Base-by-base conservation (phyloP, 2,329 filamentous ascomycete genomes). In the Paraconiothyrium brasiliense region DNA sequence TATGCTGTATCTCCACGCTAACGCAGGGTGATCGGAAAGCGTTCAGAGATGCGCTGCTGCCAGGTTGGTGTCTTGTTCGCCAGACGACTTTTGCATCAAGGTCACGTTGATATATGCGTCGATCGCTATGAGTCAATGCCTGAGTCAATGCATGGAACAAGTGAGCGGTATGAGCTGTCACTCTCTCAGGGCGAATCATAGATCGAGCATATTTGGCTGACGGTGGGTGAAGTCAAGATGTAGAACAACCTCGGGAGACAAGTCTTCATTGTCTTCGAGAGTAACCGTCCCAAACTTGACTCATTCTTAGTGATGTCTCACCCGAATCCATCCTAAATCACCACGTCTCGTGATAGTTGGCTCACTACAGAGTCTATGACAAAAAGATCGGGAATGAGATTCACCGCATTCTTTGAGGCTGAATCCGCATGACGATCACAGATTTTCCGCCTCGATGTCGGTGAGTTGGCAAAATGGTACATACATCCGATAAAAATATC, bases 1-100 rank as follows among this genome's bases (percentile, higher is more conserved):
- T 8, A 54, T 43, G 52, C n/a, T 44, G 52, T 55, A 20, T 24
- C 30, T 46, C 52, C 8, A 46, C 52, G 52, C 52, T 55, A 55
- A 55, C 7, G 39, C 16, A 10, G 44, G 52, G 9, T 44, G 27
- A 24, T 39, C 49, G 35, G 30, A 52, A 39, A 39, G 20, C 9
- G 14, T 16, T 30, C 34, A 52, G 32, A 52, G 20, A 37, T 39
- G 49, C 20, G 37, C 49, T 39, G 32, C 49, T 51, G 16, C 20
- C 34, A 22, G 14, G 24, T 8, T 22, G 34, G 35, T 52, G 20
- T 35, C 14, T 50, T 4, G 16, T 9, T 35, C 20, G n/a, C 27
- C n/a, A n/a, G 5, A 32, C 11, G 27, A 16, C n/a, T n/a, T 32
- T 10, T 32, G 16, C 32, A 50, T n/a, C 27, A 30, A 30, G 27